Evolutionary conservation across 257 asterid species (phyloP), one percentile per base, ranked within the genome.

Genomic region (Solanum etuberosum): DNA sequence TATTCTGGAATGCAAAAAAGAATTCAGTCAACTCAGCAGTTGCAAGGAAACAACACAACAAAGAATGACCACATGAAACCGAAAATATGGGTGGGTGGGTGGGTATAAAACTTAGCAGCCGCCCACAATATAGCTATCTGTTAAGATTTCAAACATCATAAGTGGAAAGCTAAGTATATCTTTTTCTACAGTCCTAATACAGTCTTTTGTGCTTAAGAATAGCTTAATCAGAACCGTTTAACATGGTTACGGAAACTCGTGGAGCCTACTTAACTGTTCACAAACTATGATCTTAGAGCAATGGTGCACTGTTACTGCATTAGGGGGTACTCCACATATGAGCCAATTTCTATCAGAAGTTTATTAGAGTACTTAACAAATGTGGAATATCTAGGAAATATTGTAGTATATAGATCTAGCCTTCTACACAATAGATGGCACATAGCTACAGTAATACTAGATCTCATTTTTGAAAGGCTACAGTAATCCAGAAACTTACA

Each of bases 1-100:
- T 97, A 97, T 87, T 97, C 98, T 97, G 96, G 88, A 92, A 90
- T 7, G 14, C 42, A 23, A 46, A 86, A 18, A 15, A 29, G 40
- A 70, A 59, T 65, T 84, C 74, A 65, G 42, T 85, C 10, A 42
- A 85, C 42, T 78, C 2, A 18, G 85, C 46, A 31, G 43, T 20
- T 48, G 6, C 31, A 48, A 51, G 43, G 10, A 31, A 48, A 81
- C 20, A 18, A 27, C n/a, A 35, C 59, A 13, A 48, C 13, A 86
- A 70, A 31, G 40, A 23, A 37, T 72, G 35, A 31, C 83, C 65
- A 48, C 16, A 51, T 20, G 67, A 68, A n/a, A 42, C 29, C 4
- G 18, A 20, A 25, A 31, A 48, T 81, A 80, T 80, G 85, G 43
- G 68, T 81, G 15, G 43, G 68, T 81, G 15, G 65, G 32, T 29